These are phyloP conservation scores for Isatis tinctoria DNA, from an alignment of 345 rosid species.

Conservation along the genomic window DNA sequence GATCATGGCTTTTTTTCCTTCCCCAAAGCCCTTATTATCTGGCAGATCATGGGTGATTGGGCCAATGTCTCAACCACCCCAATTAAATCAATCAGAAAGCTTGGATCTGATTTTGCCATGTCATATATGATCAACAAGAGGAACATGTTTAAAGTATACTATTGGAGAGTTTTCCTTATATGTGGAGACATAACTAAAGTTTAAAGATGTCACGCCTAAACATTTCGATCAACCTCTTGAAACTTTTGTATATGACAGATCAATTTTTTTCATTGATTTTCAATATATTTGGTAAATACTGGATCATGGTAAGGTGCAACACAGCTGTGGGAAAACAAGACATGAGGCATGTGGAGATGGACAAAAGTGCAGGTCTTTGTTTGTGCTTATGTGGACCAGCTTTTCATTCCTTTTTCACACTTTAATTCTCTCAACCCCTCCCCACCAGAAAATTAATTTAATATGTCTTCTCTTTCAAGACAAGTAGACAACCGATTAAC, in stretches of 20 bases:
- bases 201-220: not conserved
- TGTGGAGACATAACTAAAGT: not conserved
- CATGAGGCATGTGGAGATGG: conserved; percentile 29
- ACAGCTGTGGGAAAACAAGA: conserved; percentile 24
- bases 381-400: conserved; percentile 30
- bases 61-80: not conserved
- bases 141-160: not conserved
- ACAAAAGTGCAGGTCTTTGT: conserved; percentile 20
- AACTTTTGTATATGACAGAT: not conserved
- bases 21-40: not conserved
- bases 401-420: conserved; percentile 15
- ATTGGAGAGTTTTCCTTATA: not conserved
- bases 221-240: not conserved
- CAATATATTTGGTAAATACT: not conserved
- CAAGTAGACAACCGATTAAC: not conserved
- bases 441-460: conserved; percentile 21
- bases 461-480: conserved; percentile 12
- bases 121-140: not conserved
- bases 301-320: conserved; percentile 7
- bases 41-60: not conserved
- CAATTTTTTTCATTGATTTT: not conserved
- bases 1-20: not conserved
- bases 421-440: conserved; percentile 12
- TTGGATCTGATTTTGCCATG: not conserved
- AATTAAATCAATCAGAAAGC: not conserved